These are phyloP conservation scores for Scorias spongiosa DNA, from an alignment of 2,329 filamentous ascomycete species.

Conservation along the genomic window DNA sequence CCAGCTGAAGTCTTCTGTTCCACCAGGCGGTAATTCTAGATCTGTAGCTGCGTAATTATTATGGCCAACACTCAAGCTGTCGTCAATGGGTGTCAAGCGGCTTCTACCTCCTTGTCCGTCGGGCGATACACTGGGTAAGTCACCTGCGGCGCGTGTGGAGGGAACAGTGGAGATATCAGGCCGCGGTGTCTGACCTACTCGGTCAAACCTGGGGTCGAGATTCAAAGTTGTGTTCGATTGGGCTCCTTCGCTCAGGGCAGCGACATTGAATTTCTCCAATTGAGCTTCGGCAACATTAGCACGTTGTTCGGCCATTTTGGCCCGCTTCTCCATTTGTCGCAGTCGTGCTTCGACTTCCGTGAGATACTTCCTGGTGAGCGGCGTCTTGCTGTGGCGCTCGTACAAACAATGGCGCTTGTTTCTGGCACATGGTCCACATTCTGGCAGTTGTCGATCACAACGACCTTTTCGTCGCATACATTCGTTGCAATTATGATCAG, in stretches of 20 bases:
- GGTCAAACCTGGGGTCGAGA: background rate
- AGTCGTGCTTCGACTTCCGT: slow-evolving; percentile 31
- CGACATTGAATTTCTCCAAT: slow-evolving; percentile 2
- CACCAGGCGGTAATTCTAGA: slow-evolving; percentile 12
- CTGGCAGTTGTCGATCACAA: slow-evolving; percentile 21
- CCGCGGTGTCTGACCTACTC: background rate
- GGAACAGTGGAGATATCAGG: background rate
- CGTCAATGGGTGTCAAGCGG: background rate
- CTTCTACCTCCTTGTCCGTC: background rate
- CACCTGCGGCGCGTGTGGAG: background rate
- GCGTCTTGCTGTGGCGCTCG: slow-evolving; percentile 33
- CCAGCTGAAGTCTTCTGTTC: slow-evolving; percentile 15
- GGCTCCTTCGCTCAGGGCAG: background rate
- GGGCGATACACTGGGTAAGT: background rate
- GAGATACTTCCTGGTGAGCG: slow-evolving; percentile 32
- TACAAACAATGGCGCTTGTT: slow-evolving; percentile 34
- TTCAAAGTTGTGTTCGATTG: background rate
- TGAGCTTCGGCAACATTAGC: slow-evolving; percentile 10
- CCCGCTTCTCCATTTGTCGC: slow-evolving; percentile 14
- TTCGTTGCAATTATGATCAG: slow-evolving; percentile 14
- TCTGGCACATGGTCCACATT: slow-evolving; percentile 26
- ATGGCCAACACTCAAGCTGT: background rate
- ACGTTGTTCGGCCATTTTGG: slow-evolving; percentile 9
- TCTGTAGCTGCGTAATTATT: background rate
- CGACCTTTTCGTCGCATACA: slow-evolving; percentile 14